These are phyloP conservation scores for Bondarzewia mesenterica DNA, from an alignment of 1,284 basidiomycete species.

Conservation along the genomic window DNA sequence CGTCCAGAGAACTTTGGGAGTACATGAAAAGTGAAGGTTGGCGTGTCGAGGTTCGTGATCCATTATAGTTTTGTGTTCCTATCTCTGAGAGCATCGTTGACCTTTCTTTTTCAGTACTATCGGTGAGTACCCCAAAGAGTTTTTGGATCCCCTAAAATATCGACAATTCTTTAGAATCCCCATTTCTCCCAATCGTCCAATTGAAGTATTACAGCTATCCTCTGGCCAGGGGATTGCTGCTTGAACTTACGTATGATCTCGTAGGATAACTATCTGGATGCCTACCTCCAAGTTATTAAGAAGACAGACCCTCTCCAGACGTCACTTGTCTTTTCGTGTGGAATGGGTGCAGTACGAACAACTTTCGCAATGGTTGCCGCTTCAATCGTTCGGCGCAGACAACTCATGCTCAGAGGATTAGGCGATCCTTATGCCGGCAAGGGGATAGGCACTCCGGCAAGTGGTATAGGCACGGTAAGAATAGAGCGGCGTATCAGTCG, in stretches of 20 bases:
- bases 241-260: background rate
- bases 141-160: background rate
- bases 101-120: slow-evolving; percentile 40
- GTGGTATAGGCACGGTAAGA: slow-evolving; percentile 12
- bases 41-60: slow-evolving; percentile 72
- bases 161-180: slow-evolving; percentile 81
- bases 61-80: background rate
- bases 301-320: slow-evolving; percentile 76
- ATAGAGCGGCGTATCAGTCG: background rate
- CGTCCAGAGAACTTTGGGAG: slow-evolving; percentile 84
- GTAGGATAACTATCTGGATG: slow-evolving; percentile 90
- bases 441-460: slow-evolving; percentile 10
- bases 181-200: slow-evolving; percentile 83
- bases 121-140: slow-evolving; percentile 30
- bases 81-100: background rate
- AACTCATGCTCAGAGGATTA: slow-evolving; percentile 71
- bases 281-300: slow-evolving; percentile 81
- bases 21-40: slow-evolving; percentile 78
- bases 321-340: slow-evolving; percentile 92
- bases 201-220: slow-evolving; percentile 49
- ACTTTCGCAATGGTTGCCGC: slow-evolving; percentile 98
- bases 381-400: slow-evolving; percentile 80
- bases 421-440: slow-evolving; percentile 64
- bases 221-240: background rate
- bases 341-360: slow-evolving; percentile 94